These are phyloP conservation scores for Diaporthe vaccinii DNA, from an alignment of 2,329 filamentous ascomycete species.

Conservation along the genomic window DNA sequence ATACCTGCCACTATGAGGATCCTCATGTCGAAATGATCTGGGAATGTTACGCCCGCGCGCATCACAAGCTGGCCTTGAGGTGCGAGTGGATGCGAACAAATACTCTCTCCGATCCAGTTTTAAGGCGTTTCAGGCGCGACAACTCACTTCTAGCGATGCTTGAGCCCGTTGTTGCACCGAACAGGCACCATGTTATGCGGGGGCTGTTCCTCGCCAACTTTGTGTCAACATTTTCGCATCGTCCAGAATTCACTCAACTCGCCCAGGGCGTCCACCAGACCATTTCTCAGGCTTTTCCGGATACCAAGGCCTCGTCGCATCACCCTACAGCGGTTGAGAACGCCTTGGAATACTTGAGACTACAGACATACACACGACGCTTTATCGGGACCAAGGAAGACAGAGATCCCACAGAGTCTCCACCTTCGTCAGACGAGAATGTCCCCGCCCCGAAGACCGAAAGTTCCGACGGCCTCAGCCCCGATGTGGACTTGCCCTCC, in stretches of 20 bases:
- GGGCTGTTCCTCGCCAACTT: constrained; percentile 31
- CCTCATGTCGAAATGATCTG: constrained; percentile 23
- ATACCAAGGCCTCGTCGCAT: not conserved
- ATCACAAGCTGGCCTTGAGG: constrained; percentile 27
- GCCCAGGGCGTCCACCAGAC: constrained; percentile 1
- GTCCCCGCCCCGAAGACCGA: not conserved
- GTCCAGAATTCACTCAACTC: constrained; percentile 7
- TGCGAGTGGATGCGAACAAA: not conserved
- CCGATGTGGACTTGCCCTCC: constrained; percentile 7
- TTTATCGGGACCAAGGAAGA: constrained; percentile 7
- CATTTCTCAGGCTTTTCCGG: not conserved
- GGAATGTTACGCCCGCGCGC: constrained; percentile 23
- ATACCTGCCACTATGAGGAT: constrained; percentile 8
- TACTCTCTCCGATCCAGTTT: not conserved
- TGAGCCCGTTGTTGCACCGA: constrained; percentile 1
- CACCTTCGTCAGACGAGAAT: not conserved
- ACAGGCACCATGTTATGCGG: not conserved
- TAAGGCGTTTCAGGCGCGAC: constrained; percentile 26
- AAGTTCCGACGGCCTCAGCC: constrained; percentile 6
- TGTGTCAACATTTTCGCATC: constrained; percentile 22
- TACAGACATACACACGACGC: constrained; percentile 20
- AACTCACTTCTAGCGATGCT: constrained; percentile 34
- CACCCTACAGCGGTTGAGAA: not conserved
- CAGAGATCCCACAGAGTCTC: not conserved
- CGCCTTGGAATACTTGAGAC: not conserved